Conservation (phyloP, 2,329 filamentous ascomycete genomes). For the Chaetomiaceae sp. region DNA sequence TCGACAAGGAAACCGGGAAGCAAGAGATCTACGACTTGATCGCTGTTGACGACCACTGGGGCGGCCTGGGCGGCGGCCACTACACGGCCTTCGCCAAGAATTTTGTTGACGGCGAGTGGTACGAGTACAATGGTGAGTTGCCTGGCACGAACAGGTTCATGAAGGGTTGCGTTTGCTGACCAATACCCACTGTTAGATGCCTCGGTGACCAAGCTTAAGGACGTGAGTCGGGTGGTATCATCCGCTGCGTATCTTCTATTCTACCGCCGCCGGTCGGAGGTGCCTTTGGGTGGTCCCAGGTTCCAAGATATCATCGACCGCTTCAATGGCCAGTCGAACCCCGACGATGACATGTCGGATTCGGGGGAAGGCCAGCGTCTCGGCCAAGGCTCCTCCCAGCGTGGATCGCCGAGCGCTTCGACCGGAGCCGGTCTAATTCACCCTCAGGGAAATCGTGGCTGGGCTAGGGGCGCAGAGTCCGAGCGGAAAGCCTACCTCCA, state of each 20-base stretch:
- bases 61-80: conserved; percentile 87
- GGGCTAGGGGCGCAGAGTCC: conserved; percentile 36
- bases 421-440: conserved; percentile 71
- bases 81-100: conserved; percentile 95
- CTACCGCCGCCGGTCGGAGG: conserved; percentile 78
- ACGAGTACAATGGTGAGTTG: conserved; percentile 86
- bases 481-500: conserved; percentile 19
- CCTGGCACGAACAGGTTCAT: background rate
- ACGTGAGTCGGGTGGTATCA: conserved; percentile 63
- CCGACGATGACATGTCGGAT: conserved; percentile 43
- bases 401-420: conserved; percentile 88
- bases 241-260: conserved; percentile 87
- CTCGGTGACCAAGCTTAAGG: conserved; percentile 58
- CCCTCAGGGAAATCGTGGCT: conserved; percentile 61
- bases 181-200: conserved; percentile 56
- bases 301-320: conserved; percentile 67
- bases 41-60: conserved; percentile 93
- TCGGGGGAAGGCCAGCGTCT: conserved; percentile 83
- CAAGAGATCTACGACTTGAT: conserved; percentile 87
- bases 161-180: conserved; percentile 36
- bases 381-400: conserved; percentile 76
- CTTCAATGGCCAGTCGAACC: conserved; percentile 47
- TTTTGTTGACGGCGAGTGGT: conserved; percentile 85
- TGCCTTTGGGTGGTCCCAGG: conserved; percentile 72
- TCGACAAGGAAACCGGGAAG: conserved; percentile 76